phyloP scores from a whole-genome alignment of 2,329 filamentous ascomycete genomes.

The Lasiodiplodia hormozganensis region DNA sequence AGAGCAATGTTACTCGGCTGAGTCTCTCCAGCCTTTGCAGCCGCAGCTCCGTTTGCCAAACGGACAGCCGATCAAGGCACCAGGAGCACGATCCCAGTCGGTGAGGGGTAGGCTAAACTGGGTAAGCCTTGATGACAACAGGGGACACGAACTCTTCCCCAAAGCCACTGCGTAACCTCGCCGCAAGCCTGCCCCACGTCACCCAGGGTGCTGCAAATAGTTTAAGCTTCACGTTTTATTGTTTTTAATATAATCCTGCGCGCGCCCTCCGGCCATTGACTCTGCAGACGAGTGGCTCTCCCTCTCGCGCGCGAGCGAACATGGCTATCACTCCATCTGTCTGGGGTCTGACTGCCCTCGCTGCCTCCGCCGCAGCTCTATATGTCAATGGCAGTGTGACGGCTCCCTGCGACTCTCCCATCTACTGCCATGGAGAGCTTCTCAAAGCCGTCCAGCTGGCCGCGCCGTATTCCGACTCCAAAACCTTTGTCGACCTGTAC shows the following conservation, averaged over 20 bases:
- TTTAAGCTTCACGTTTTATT: background rate
- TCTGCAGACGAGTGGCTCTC: background rate
- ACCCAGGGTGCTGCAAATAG: constrained; percentile 1
- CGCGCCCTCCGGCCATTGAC: background rate
- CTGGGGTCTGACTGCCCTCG: background rate
- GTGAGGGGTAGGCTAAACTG: background rate
- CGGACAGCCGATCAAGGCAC: background rate
- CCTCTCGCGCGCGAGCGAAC: background rate
- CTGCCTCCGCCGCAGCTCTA: constrained; percentile 47
- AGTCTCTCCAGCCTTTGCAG: background rate
- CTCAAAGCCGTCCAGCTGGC: constrained; percentile 69
- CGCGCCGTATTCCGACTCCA: constrained; percentile 69
- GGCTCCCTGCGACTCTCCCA: constrained; percentile 70
- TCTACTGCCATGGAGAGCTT: constrained; percentile 72
- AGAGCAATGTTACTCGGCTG: background rate
- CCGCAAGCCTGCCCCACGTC: constrained; percentile 17
- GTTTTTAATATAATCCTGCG: constrained; percentile 1
- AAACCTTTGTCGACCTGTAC: constrained; percentile 69
- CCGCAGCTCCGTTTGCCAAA: background rate
- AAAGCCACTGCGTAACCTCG: constrained; percentile 16
- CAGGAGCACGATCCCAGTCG: background rate
- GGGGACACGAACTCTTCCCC: background rate
- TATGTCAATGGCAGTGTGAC: constrained; percentile 67
- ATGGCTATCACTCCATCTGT: background rate
- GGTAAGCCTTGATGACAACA: background rate